Conservation (phyloP, 2,329 filamentous ascomycete genomes). For the Ceratocystis destructans region DNA sequence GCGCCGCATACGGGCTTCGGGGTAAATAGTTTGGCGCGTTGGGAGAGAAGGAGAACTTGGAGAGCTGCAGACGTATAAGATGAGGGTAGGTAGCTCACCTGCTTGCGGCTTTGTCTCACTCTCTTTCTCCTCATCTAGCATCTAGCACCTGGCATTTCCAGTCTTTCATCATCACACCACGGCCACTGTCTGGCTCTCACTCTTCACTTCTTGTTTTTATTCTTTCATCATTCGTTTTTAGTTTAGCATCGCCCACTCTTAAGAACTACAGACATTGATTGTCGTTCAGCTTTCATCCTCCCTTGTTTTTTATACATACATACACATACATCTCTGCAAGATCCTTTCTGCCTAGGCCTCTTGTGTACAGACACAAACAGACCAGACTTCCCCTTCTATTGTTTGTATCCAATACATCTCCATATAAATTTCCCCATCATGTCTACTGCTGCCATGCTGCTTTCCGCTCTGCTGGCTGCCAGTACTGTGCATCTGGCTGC, state of each 20-base stretch:
- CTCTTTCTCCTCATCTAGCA: neutral
- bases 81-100: neutral
- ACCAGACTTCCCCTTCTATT: neutral
- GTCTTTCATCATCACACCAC: neutral
- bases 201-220: slow-evolving; percentile 10
- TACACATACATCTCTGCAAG: neutral
- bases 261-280: slow-evolving; percentile 1
- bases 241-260: neutral
- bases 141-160: neutral
- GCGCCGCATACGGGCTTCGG: too few species aligned
- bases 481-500: slow-evolving; percentile 1
- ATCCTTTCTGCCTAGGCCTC: neutral
- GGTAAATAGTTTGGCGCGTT: neutral
- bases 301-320: neutral
- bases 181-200: neutral
- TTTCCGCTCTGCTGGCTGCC: slow-evolving; percentile 15
- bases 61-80: neutral
- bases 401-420: neutral
- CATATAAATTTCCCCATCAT: neutral
- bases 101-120: neutral
- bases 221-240: slow-evolving; percentile 1
- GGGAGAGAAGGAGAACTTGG: neutral
- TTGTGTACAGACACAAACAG: neutral
- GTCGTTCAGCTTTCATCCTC: neutral
- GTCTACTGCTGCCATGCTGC: slow-evolving; percentile 15